Conservation (phyloP, 1,284 basidiomycete species). For the Kwoniella shivajii region DNA sequence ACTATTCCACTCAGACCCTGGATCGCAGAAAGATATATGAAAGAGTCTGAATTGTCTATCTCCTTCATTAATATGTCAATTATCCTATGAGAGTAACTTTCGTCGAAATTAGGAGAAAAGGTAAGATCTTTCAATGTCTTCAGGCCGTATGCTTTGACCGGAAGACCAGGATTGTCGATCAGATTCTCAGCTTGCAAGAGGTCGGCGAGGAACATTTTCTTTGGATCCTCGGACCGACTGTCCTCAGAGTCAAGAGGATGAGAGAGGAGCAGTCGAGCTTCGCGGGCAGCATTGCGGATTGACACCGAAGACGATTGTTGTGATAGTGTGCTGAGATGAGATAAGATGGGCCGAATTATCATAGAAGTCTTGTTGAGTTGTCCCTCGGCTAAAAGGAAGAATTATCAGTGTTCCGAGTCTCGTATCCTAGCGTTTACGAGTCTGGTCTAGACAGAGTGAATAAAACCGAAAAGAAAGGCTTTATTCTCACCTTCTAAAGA, state of each 20-base stretch:
- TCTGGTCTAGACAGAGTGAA: not conserved
- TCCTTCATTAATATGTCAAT: conserved; percentile 83
- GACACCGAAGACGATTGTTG: conserved; percentile 54
- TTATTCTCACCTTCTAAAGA: conserved; percentile 71
- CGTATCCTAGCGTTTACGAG: no score
- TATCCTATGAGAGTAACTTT: conserved; percentile 75
- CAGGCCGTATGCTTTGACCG: conserved; percentile 92
- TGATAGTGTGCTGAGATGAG: conserved; percentile 64
- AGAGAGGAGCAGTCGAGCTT: conserved; percentile 56
- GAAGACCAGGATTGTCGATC: conserved; percentile 86
- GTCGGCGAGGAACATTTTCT: conserved; percentile 57
- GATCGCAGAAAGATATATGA: conserved; percentile 90
- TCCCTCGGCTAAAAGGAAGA: conserved; percentile 63
- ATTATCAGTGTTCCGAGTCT: not conserved
- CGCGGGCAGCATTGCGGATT: conserved; percentile 66
- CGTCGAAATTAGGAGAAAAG: conserved; percentile 46
- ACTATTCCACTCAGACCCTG: conserved; percentile 84
- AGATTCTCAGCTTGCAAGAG: conserved; percentile 88
- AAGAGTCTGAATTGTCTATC: conserved; percentile 89
- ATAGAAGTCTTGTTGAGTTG: conserved; percentile 66
- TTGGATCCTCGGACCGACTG: not conserved
- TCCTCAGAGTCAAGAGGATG: conserved; percentile 4
- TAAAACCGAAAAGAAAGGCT: not conserved
- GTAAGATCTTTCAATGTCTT: conserved; percentile 78
- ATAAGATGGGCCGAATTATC: conserved; percentile 70